Conservation (phyloP, 306 rosid genomes). For the Cucumis sativus region DNA sequence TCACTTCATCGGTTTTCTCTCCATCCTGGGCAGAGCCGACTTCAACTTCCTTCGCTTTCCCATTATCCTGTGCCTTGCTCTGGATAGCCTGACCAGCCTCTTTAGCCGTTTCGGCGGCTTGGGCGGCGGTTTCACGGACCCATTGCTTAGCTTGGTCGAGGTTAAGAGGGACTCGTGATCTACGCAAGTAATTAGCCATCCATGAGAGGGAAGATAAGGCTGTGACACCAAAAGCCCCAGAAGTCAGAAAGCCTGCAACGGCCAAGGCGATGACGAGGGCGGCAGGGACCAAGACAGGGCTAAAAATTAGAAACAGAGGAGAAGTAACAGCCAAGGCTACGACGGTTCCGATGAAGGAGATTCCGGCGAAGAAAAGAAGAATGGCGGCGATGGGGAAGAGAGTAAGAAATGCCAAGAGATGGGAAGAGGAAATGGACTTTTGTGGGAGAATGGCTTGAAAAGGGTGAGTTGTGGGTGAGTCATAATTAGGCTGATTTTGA, state of each 20-base stretch:
- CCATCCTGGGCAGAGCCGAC: not conserved
- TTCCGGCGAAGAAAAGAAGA: constrained; percentile 31
- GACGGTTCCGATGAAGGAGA: constrained; percentile 24
- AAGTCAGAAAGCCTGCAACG: constrained; percentile 28
- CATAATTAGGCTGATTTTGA: not conserved
- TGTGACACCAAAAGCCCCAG: constrained; percentile 36
- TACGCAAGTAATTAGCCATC: constrained; percentile 22
- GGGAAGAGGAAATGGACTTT: constrained; percentile 9
- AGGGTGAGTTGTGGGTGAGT: not conserved
- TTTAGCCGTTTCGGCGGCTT: not conserved
- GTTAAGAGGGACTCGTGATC: constrained; percentile 9
- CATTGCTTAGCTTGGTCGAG: constrained; percentile 14
- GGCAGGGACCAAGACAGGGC: constrained; percentile 40
- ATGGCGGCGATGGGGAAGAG: constrained; percentile 27
- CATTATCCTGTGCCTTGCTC: constrained; percentile 8
- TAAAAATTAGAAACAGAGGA: constrained; percentile 30
- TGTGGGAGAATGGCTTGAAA: constrained; percentile 1
- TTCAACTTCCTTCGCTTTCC: not conserved
- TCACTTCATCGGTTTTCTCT: not conserved
- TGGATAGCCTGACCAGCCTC: not conserved
- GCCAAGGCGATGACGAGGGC: constrained; percentile 17
- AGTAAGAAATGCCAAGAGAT: constrained; percentile 15
- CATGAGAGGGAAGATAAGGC: constrained; percentile 38
- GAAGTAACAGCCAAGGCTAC: constrained; percentile 21
- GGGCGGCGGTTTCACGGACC: constrained; percentile 13